A percentile compares a stretch with the other conserved stretches of the same genome.
Evolutionary conservation across 2,329 filamentous ascomycete genomes (phyloP).

Genomic region (Didymella pinodella): DNA sequence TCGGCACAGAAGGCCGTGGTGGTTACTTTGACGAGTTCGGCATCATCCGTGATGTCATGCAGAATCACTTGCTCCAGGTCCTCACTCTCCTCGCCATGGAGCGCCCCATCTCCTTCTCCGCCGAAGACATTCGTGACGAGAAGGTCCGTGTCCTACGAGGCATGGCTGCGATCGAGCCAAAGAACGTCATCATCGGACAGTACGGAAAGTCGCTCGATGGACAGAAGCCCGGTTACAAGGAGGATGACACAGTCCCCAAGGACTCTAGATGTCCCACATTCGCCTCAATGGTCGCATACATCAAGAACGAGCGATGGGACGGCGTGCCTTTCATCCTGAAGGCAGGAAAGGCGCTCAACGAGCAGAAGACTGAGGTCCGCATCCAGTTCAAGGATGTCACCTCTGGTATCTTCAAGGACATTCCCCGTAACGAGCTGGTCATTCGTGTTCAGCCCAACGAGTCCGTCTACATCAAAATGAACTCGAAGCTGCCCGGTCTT

Average conservation of each 20-base stretch:
- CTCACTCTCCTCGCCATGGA: conserved; percentile 98
- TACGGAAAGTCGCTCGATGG: conserved; percentile 97
- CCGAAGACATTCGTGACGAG: conserved; percentile 98
- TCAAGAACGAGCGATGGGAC: conserved; percentile 99
- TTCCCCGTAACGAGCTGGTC: conserved; percentile 97
- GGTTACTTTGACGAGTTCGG: conserved; percentile 99
- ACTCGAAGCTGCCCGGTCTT: conserved; percentile 96
- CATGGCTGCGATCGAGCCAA: conserved; percentile 94
- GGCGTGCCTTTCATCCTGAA: conserved; percentile 99
- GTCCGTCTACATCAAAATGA: conserved; percentile 99
- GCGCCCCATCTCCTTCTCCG: conserved; percentile 95
- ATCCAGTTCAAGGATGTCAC: conserved; percentile 99
- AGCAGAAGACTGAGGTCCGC: conserved; percentile 99
- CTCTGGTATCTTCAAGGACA: conserved; percentile 99
- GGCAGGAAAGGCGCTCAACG: conserved; percentile 97
- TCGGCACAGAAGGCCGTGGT: conserved; percentile 95
- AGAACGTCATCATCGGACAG: conserved; percentile 99
- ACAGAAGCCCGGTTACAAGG: conserved; percentile 96
- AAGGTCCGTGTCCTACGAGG: conserved; percentile 95
- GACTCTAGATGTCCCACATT: conserved; percentile 98
- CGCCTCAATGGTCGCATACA: conserved; percentile 95
- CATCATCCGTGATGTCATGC: conserved; percentile 99
- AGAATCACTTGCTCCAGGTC: conserved; percentile 97
- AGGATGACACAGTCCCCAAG: conserved; percentile 97
- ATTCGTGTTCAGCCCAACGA: conserved; percentile 99